Conservation (phyloP, 371 early-diverging fungal genomes). For the Mucor circinelloides region DNA sequence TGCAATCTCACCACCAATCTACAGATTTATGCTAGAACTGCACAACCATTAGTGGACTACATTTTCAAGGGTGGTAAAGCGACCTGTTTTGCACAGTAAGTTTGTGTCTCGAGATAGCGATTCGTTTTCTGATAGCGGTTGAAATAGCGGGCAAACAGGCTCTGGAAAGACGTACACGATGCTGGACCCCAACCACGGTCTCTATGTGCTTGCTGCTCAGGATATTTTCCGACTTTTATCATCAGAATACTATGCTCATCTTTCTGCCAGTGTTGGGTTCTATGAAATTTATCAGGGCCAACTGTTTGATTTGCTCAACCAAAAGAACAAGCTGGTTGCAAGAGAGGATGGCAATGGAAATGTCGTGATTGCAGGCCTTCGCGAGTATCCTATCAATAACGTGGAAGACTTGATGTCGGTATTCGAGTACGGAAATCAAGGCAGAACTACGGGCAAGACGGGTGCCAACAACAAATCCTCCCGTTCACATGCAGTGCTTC, state of each 20-base stretch:
- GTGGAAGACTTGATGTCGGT: conserved; percentile 84
- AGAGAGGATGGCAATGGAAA: conserved; percentile 95
- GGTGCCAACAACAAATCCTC: conserved; percentile 96
- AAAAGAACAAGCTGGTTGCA: conserved; percentile 84
- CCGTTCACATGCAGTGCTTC: conserved; percentile 96
- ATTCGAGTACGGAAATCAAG: conserved; percentile 88
- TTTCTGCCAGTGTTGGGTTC: conserved; percentile 87
- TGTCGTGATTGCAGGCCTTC: conserved; percentile 87
- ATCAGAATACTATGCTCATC: conserved; percentile 62
- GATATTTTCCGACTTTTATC: conserved; percentile 86
- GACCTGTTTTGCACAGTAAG: conserved; percentile 95
- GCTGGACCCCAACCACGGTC: conserved; percentile 83
- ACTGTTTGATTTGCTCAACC: conserved; percentile 92
- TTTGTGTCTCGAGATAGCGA: conserved; percentile 69
- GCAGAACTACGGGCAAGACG: conserved; percentile 90
- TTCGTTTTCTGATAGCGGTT: conserved; percentile 60
- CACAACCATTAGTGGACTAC: conserved; percentile 92
- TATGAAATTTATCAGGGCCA: conserved; percentile 98
- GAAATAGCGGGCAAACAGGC: conserved; percentile 94
- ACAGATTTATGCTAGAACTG: conserved; percentile 87
- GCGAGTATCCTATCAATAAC: conserved; percentile 77
- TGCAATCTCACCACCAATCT: neutral
- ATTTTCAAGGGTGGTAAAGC: conserved; percentile 95
- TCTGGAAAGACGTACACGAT: conserved; percentile 98
- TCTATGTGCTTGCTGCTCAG: conserved; percentile 90